Conservation (phyloP, 176 grass and related monocot genomes). For the Phyllostachys edulis region DNA sequence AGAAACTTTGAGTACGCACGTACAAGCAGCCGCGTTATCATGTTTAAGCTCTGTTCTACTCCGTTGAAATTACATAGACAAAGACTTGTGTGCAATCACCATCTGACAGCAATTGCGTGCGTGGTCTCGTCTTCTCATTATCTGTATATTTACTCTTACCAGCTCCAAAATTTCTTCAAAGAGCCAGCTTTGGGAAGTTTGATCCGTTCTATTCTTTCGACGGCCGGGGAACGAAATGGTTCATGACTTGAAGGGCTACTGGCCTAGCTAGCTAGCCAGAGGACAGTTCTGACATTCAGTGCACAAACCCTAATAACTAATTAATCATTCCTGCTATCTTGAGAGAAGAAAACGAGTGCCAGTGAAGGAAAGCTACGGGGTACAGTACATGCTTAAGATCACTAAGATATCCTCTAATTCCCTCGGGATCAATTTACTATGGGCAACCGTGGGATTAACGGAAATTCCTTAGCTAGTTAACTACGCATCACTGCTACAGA, state of each 20-base stretch:
- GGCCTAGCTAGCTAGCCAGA: not conserved
- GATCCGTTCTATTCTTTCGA: conserved; percentile 3
- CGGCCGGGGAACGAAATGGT: not conserved
- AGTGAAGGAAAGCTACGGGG: conserved; percentile 44
- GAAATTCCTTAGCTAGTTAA: conserved; percentile 1
- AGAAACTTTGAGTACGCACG: not conserved
- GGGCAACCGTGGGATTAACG: not conserved
- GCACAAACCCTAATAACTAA: conserved; percentile 5
- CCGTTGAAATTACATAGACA: not conserved
- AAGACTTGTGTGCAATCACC: not conserved
- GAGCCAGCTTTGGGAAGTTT: not conserved
- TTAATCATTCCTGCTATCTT: conserved; percentile 3
- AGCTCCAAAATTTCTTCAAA: not conserved
- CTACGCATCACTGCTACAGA: not conserved
- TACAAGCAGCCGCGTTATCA: not conserved
- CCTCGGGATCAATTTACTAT: conserved; percentile 50
- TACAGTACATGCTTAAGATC: not conserved
- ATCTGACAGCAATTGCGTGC: conserved; percentile 1
- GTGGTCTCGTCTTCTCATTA: not conserved
- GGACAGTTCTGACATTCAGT: conserved; percentile 45
- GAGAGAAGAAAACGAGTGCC: conserved; percentile 39
- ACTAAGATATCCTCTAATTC: conserved; percentile 35
- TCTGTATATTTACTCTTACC: not conserved
- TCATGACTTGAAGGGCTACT: conserved; percentile 27
- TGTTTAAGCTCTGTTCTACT: not conserved